phyloP scores from a whole-genome alignment of 1,139 yeast species.

The Debaryomycetaceae sp. region DNA sequence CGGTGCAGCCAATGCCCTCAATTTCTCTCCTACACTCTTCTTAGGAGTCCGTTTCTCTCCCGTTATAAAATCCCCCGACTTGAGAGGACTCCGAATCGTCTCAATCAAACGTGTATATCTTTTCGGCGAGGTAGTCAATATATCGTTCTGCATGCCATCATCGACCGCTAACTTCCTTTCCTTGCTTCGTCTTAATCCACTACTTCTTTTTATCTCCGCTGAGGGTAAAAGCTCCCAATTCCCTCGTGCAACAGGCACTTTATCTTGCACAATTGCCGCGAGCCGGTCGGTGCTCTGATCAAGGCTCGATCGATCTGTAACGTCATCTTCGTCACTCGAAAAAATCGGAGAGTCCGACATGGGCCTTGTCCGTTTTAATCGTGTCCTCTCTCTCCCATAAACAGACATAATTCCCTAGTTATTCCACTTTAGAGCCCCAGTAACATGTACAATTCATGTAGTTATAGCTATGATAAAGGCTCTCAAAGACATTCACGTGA shows the following conservation, averaged over 20 bases:
- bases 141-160: slow-evolving; percentile 6
- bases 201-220: slow-evolving; percentile 1
- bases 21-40: slow-evolving; percentile 4
- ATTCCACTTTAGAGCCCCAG: not conserved
- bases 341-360: slow-evolving; percentile 2
- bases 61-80: not conserved
- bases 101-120: slow-evolving; percentile 14
- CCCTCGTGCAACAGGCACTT: slow-evolving; percentile 1
- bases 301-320: not conserved
- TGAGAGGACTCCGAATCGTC: slow-evolving; percentile 4
- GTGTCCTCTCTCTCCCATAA: not conserved
- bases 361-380: not conserved
- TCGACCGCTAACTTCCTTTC: slow-evolving; percentile 3
- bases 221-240: slow-evolving; percentile 3
- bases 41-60: not conserved
- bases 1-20: slow-evolving; percentile 3
- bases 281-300: not conserved
- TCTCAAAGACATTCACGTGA: too few relatives aligned
- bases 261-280: slow-evolving; percentile 2
- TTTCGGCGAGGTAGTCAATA: slow-evolving; percentile 18
- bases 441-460: not conserved
- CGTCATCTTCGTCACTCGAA: slow-evolving; percentile 9
- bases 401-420: not conserved
- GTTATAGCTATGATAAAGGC: too few relatives aligned
- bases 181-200: not conserved